Evolutionary conservation across 352 stramenopile species (phyloP), one percentile per base, ranked within the genome.

Genomic region (Pythium sp.): DNA sequence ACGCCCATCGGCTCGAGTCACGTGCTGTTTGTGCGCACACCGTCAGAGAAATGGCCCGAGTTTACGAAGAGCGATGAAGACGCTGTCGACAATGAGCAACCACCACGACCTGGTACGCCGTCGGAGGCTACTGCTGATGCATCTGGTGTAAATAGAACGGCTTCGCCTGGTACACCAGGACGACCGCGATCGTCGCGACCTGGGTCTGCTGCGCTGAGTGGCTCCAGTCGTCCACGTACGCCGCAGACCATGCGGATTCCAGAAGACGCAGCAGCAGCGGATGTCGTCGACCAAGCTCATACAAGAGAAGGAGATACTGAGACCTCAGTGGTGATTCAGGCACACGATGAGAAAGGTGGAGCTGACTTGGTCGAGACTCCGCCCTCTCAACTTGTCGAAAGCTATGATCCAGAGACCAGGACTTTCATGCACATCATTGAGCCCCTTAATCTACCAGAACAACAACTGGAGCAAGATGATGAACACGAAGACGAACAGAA

Each of bases 1-100:
- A 83, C 74, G 0, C 78, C 78, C 0, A 70, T 88, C 12, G 69
- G 73, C 0, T 86, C 79, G 0, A 79, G 79, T 57, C 81, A 75
- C 3, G 67, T 82, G 12, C n/a, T 82, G 20, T 73, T 82, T 20
- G 74, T 87, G 49, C 72, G 64, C 6, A 79, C 76, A 32, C 78
- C 79, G 2, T 83, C 76, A 11, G 62, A 79, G 32, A 71, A 75
- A 18, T 62, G 55, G 24, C 36, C 64, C n/a, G 58, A 67, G 38
- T 53, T 47, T 26, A 28, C 62, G 32, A 41, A 24, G 15, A 12
- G 14, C 14, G 2, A 26, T 58, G 26, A 14, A 36, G 53, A 30
- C 9, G 5, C 8, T 20, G 11, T 59, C 3, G 15, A 55, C 1
- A 18, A 30, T 3, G 64, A 69, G 22, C 64, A 58, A 11, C 64